Base-by-base conservation (phyloP, 1,284 basidiomycete genomes). In the Athelia sp. region DNA sequence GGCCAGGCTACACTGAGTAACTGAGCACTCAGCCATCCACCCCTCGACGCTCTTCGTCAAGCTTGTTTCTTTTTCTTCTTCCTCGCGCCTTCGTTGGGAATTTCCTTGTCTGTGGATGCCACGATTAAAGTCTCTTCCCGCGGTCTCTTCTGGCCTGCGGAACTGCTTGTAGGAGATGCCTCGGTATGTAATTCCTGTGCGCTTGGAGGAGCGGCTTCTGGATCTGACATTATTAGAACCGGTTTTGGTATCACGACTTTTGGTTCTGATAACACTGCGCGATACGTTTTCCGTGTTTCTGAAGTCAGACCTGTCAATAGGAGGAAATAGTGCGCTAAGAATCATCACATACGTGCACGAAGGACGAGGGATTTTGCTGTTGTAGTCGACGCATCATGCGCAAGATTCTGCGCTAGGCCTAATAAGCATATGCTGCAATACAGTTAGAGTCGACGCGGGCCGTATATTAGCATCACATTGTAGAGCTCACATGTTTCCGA, bases 211-310 rank as follows among this genome's bases (percentile, higher is more conserved):
- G 26, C 26, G 6, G 13, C 26, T 29, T 29, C 26, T 40, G n/a
- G 8, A 40, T 6, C 36, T n/a, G 36, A 6, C 15, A n/a, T 40
- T 6, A 40, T 40, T 6, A 8, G 8, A 4, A 46, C 22, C 2
- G 45, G 17, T n/a, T n/a, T n/a, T 8, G 83, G 83, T 9, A 87
- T 65, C 11, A 89, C 73, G 9, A 87, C 61, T 47, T 64, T 76
- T 0, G 87, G 85, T 56, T 87, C 84, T 2, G 87, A 88, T 15
- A 90, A 68, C 0, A 90, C 75, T 0, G 87, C 82, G 2, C 87
- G 76, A 57, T 87, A 90, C 3, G 76, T 80, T 52, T 68, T 71
- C 11, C 79, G 76, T 2, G 76, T 76, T 58, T 78, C 79, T 80
- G 56, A 21, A 29, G 3, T 29, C 26, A n/a, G 26, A 38, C 17